phyloP scores from a whole-genome alignment of 2,329 filamentous ascomycete species.

The Ramichloridium luteum region DNA sequence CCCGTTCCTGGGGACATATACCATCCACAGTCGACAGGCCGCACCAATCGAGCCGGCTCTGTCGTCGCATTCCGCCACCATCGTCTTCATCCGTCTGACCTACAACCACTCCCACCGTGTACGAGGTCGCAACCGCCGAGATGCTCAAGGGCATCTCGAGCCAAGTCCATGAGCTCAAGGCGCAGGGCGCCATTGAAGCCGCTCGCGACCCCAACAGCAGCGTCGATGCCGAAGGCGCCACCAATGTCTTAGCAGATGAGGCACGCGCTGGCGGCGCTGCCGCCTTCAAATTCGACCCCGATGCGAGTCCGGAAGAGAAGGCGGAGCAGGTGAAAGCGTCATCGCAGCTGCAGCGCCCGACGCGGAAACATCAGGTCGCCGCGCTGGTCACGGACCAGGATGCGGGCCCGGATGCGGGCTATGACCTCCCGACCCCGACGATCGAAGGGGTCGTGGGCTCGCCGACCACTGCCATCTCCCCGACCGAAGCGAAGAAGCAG shows the following conservation, averaged over 20 bases:
- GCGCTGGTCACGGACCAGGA: conserved; percentile 70
- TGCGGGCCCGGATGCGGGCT: conserved; percentile 53
- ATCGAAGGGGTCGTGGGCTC: conserved; percentile 54
- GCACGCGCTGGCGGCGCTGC: conserved; percentile 65
- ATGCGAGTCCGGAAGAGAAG: conserved; percentile 76
- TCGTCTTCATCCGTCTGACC: no score
- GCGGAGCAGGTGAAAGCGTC: conserved; percentile 57
- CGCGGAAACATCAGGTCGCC: conserved; percentile 48
- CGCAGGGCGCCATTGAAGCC: conserved; percentile 67
- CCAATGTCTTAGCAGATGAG: conserved; percentile 63
- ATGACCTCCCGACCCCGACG: conserved; percentile 65
- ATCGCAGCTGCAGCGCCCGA: conserved; percentile 11
- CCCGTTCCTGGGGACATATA: no score
- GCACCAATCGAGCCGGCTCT: no score
- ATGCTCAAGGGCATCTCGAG: conserved; percentile 22
- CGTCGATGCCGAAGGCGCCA: conserved; percentile 57
- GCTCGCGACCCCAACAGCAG: conserved; percentile 57
- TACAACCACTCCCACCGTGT: conserved; percentile 5
- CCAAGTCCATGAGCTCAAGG: conserved; percentile 54
- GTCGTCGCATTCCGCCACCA: no score
- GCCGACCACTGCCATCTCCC: conserved; percentile 30
- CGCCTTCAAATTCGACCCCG: conserved; percentile 76
- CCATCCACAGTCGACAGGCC: no score
- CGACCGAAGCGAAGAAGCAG: conserved; percentile 40
- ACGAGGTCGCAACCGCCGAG: conserved; percentile 14